Conservation (phyloP, 352 stramenopile genomes). For the Phytophthora megakarya region DNA sequence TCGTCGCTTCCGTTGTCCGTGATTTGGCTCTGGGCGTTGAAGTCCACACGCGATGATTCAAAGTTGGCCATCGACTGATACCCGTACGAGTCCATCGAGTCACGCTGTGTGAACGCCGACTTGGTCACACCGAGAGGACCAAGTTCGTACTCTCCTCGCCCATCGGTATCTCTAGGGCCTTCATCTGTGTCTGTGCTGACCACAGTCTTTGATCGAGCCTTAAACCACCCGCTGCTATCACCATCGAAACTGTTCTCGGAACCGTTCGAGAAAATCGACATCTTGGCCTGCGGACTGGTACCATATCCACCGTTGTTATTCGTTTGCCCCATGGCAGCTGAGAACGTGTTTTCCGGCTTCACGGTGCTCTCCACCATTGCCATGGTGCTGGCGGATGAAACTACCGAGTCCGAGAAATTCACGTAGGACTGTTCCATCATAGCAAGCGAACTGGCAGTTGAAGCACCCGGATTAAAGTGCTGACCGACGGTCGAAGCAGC, state of each 20-base stretch:
- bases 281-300: slow-evolving; percentile 39
- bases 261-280: slow-evolving; percentile 53
- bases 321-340: slow-evolving; percentile 26
- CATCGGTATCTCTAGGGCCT: slow-evolving; percentile 22
- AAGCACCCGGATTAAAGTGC: slow-evolving; percentile 20
- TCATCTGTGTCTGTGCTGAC: slow-evolving; percentile 37
- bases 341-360: slow-evolving; percentile 37
- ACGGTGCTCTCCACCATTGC: slow-evolving; percentile 14
- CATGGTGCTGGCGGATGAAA: slow-evolving; percentile 28
- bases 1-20: slow-evolving; percentile 41
- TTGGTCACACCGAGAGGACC: slow-evolving; percentile 29
- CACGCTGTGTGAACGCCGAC: slow-evolving; percentile 29
- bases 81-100: slow-evolving; percentile 39
- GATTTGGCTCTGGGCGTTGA: slow-evolving; percentile 34
- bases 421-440: slow-evolving; percentile 45
- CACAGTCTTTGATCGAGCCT: slow-evolving; percentile 50
- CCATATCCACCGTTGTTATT: slow-evolving; percentile 22
- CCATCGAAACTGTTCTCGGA: slow-evolving; percentile 43
- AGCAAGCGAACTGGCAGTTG: slow-evolving; percentile 22
- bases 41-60: slow-evolving; percentile 32
- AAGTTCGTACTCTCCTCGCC: slow-evolving; percentile 29
- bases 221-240: slow-evolving; percentile 52
- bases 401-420: slow-evolving; percentile 46
- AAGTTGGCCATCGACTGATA: slow-evolving; percentile 30
- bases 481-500: slow-evolving; percentile 22